Base-by-base conservation (phyloP, 2,329 filamentous ascomycete species). In the Xylariomycetidae sp. region DNA sequence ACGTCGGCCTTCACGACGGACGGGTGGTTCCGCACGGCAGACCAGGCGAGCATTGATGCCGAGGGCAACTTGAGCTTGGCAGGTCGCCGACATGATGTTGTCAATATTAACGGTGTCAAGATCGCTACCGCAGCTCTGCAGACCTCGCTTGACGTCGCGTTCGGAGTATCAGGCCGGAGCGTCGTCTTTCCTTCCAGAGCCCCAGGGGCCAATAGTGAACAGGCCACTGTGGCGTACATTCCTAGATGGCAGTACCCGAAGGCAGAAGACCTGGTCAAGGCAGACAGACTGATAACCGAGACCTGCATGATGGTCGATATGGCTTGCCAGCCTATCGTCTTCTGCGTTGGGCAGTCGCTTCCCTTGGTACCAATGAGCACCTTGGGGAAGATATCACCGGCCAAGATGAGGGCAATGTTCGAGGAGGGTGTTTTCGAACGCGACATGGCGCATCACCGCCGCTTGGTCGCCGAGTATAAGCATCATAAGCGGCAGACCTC, bases 1-100 rank as follows among this genome's bases (percentile, higher is more conserved):
- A 50, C 44, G 10, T 68, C 76, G 19, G 72, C 72, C 1, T 64
- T 80, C 32, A 76, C 71, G 1, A 57, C 67, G 0, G 60, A 66
- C 40, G 58, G 59, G 2, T 68, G 64, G 62, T 67, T 67, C 36
- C 41, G 40, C 5, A 68, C 64, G 0, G 64, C 63, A 1, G 64
- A 68, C 35, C 38, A 42, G 9, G 17, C 14, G 6, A 8, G 18
- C 14, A 37, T 33, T 8, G 35, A 37, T 13, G 20, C 20, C 20
- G 20, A 23, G 8, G 20, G 20, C 20, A 8, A 12, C 8, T 12
- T 23, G 8, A 23, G 20, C 20, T 8, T 23, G 8, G 20, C 12
- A 8, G 20, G 20, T 12, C 20, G 20, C 8, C 20, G 8, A 8
- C 20, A 12, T 12, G 20, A 23, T 12, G 12, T 12, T 12, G 12